Conservation (phyloP, 2,329 filamentous ascomycete species). For the Aaosphaeria pasadenensis region DNA sequence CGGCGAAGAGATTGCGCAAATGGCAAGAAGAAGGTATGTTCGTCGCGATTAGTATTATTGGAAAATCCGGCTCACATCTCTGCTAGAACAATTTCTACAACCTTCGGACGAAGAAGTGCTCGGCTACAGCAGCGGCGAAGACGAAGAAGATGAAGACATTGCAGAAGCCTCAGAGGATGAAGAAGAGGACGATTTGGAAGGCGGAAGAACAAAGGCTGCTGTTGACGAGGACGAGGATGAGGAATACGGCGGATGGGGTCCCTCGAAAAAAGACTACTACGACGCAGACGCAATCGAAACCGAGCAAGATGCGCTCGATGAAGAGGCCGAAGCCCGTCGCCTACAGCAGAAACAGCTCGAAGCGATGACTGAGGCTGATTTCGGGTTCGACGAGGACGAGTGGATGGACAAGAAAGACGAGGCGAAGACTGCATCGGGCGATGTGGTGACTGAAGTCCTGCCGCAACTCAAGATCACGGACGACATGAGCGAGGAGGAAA, state of each 20-base stretch:
- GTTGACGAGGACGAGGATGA: slow-evolving; percentile 53
- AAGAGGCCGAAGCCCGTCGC: slow-evolving; percentile 85
- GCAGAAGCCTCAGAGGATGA: slow-evolving; percentile 22
- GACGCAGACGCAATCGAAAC: slow-evolving; percentile 75
- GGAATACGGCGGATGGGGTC: slow-evolving; percentile 75
- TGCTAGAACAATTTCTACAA: slow-evolving; percentile 55
- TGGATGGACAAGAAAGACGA: slow-evolving; percentile 62
- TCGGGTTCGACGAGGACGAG: slow-evolving; percentile 85
- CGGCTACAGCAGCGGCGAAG: slow-evolving; percentile 47
- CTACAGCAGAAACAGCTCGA: slow-evolving; percentile 88
- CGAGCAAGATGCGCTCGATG: slow-evolving; percentile 75
- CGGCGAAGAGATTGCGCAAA: slow-evolving; percentile 72
- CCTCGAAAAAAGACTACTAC: slow-evolving; percentile 88
- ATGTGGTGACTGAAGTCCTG: slow-evolving; percentile 80
- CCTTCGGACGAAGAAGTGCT: slow-evolving; percentile 63
- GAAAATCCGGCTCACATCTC: neutral
- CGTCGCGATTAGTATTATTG: slow-evolving; percentile 1
- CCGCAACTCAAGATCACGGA: slow-evolving; percentile 79
- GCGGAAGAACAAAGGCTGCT: slow-evolving; percentile 28
- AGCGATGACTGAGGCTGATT: slow-evolving; percentile 87
- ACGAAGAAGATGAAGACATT: slow-evolving; percentile 41
- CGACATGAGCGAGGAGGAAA: slow-evolving; percentile 73
- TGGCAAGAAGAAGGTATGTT: slow-evolving; percentile 61
- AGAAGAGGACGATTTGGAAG: slow-evolving; percentile 30
- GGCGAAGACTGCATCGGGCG: slow-evolving; percentile 45